Evolutionary conservation across 1,284 basidiomycete genomes (phyloP).

Genomic region (Ganoderma multipileum): DNA sequence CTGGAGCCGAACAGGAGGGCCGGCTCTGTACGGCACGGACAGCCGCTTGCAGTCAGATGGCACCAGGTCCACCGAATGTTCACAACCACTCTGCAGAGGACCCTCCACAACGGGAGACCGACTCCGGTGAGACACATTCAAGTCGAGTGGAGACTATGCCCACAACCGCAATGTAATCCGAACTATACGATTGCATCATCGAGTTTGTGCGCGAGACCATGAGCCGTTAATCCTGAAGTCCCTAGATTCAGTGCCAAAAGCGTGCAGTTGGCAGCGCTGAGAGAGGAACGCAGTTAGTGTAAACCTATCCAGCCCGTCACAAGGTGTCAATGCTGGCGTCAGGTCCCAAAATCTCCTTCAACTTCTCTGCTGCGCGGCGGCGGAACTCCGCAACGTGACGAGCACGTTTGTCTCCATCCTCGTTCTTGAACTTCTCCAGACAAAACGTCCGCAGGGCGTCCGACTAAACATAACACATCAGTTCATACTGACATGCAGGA

Average conservation of each 20-base stretch:
- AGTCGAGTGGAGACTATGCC: not conserved
- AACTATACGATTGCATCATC: not conserved
- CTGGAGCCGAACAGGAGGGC: not conserved
- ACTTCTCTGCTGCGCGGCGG: conserved; percentile 20
- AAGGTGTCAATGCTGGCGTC: conserved; percentile 13
- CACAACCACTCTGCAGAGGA: not conserved
- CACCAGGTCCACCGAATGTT: not conserved
- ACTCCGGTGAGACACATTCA: not conserved
- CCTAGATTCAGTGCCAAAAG: not conserved
- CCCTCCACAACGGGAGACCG: not conserved
- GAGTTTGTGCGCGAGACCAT: not conserved
- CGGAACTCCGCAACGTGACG: conserved; percentile 22
- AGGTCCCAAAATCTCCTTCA: conserved; percentile 21
- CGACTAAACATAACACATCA: conserved; percentile 11
- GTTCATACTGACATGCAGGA: not conserved
- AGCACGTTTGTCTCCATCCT: conserved; percentile 18
- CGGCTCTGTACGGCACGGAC: not conserved
- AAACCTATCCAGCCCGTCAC: not conserved
- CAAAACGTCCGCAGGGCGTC: conserved; percentile 22
- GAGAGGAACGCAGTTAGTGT: not conserved
- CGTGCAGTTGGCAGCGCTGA: not conserved
- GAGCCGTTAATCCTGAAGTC: not conserved
- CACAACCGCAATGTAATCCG: not conserved
- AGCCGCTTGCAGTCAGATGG: not conserved
- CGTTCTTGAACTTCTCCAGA: conserved; percentile 19